Base-by-base conservation (phyloP, 1,139 yeast genomes). In the Yamadazyma triangularis region DNA sequence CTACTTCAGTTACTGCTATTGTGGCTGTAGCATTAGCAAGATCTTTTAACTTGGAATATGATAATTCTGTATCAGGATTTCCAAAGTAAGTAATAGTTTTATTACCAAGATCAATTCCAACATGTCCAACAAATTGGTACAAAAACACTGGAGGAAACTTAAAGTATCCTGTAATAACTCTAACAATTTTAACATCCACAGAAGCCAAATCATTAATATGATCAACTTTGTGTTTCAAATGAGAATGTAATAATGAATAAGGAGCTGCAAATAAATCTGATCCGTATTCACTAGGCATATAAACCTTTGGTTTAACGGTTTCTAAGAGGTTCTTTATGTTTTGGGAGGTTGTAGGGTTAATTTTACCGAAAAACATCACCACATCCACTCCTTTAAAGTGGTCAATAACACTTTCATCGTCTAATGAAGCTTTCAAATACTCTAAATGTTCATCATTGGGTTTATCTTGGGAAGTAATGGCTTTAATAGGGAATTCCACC, bases 241-340 rank as follows among this genome's bases (percentile, higher is more conserved):
- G 59, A 2, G 64, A 64, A 4, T 67, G 65, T 18, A 60, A 50
- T 32, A 43, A 36, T 20, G 39, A 41, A n/a, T 49, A 44, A 9
- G 29, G 24, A 18, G 51, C 48, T 7, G 12, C 26, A 7, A 38
- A 47, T 23, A 63, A 38, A 31, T 75, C 76, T 24, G 60, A 47
- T 28, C 86, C 86, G 44, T 72, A 79, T 47, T 78, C 84, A 3
- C 84, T 72, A 24, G 85, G 81, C 35, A 79, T 65, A 52, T 67
- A 77, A 20, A 77, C 45, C 49, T 73, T 70, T 27, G 78, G 77
- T 44, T 63, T 68, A 26, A 68, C 64, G 11, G 48, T 49, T 6
- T 48, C 48, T 3, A 70, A 64, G 7, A 76, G 44, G 31, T 53
- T 45, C 40, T 60, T 68, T 23, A 60, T 32, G 4, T 39, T 39